These are phyloP conservation scores for Penicillium herquei DNA, from an alignment of 495 filamentous ascomycete species.

Conservation along the genomic window DNA sequence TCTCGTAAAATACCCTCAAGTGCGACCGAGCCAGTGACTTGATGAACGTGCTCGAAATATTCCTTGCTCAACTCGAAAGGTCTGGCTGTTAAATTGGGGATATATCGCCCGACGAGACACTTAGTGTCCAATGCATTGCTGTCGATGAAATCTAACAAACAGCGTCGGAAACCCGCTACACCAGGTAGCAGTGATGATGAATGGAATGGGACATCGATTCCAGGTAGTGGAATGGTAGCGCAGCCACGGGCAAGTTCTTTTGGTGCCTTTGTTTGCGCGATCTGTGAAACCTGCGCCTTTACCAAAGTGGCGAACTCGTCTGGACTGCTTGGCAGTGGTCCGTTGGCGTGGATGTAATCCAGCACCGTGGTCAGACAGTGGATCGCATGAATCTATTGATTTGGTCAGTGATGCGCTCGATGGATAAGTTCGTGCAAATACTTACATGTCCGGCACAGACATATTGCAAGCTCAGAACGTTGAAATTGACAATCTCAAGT, in stretches of 20 bases:
- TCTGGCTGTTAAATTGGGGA: conserved; percentile 18
- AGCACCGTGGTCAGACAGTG: not conserved
- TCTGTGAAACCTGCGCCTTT: too few species aligned
- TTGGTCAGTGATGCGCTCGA: too few species aligned
- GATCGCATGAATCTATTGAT: too few species aligned
- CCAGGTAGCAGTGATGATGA: conserved; percentile 27
- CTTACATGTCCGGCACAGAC: conserved; percentile 42
- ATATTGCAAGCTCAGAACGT: conserved; percentile 39
- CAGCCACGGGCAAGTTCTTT: conserved; percentile 12
- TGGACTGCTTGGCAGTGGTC: not conserved
- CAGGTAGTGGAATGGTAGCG: conserved; percentile 37
- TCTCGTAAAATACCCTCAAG: too few species aligned
- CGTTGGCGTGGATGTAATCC: conserved; percentile 3
- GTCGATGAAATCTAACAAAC: conserved; percentile 11
- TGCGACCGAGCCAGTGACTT: too few species aligned
- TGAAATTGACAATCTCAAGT: conserved; percentile 45
- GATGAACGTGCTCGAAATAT: too few species aligned
- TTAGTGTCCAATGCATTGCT: conserved; percentile 5
- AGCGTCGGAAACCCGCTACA: conserved; percentile 15
- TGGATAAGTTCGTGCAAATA: not conserved
- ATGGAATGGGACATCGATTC: conserved; percentile 47
- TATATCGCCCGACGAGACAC: conserved; percentile 14
- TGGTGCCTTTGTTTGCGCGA: too few species aligned
- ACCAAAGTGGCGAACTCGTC: too few species aligned
- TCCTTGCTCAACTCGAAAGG: conserved; percentile 8